Conservation (phyloP, 176 grass and related monocot genomes). For the Oryza meridionalis region DNA sequence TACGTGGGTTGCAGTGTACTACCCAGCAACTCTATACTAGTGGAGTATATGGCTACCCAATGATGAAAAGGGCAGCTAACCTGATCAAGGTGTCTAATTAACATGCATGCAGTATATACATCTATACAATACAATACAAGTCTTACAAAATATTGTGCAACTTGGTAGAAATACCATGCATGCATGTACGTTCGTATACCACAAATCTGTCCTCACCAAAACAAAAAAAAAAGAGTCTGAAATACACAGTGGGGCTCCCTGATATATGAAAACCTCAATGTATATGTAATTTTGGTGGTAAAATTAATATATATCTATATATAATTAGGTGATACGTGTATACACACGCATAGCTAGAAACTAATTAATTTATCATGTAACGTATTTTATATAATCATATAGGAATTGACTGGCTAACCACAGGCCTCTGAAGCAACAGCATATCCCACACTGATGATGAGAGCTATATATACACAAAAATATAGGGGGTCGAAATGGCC, state of each 20-base stretch:
- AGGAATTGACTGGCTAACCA: conserved; percentile 45
- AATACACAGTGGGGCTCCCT: not conserved
- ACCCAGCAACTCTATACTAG: not conserved
- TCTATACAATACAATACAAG: not conserved
- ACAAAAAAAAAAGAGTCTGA: no score
- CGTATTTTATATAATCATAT: not conserved
- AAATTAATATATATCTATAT: not conserved
- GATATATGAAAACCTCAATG: not conserved
- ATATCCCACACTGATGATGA: not conserved
- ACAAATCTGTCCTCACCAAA: not conserved
- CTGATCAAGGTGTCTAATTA: conserved; percentile 26
- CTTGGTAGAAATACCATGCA: conserved; percentile 4
- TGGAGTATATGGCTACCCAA: conserved; percentile 2
- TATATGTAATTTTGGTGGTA: not conserved
- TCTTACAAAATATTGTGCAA: not conserved
- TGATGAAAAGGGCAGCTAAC: conserved; percentile 39
- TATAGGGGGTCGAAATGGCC: not conserved
- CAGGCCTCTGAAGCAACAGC: not conserved
- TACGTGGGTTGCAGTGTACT: not conserved
- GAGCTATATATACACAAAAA: not conserved
- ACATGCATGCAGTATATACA: not conserved
- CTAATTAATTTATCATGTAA: not conserved
- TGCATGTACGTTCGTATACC: not conserved
- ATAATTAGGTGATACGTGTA: not conserved
- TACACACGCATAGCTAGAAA: not conserved